Base-by-base conservation (phyloP, 345 rosid genomes). In the Ricinus communis region DNA sequence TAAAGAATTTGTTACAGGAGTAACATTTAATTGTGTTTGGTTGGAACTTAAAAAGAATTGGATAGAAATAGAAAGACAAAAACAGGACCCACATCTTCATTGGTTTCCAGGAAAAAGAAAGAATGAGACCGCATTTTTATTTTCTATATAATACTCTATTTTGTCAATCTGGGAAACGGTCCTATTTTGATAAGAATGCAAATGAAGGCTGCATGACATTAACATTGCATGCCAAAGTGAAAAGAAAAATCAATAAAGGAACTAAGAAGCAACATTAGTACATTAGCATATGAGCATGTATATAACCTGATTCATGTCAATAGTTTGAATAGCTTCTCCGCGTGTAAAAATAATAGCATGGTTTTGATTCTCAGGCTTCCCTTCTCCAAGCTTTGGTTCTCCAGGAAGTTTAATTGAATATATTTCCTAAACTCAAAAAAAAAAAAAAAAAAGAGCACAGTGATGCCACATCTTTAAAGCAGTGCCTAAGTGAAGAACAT, bases 291-390 rank as follows among this genome's bases (percentile, higher is more conserved):
- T 25, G 9, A 25, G 53, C 22, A 68, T 22, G 18, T 47, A 30
- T 62, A 8, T 69, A 62, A 94, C 98, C 98, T 94, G 98, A 79
- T 94, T 94, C 98, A 94, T 94, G 85, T 94, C 98, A 71, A 94
- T 94, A 54, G 98, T 92, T 78, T 94, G 98, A 75, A 94, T 85
- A 78, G 98, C 98, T 81, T 94, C 91, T 54, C 98, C 98, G 7
- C 98, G 97, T 51, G 98, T 94, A 81, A 94, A 94, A 69, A 94
- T 66, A 22, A 94, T 87, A 12, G 98, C 96, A 83, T 94, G 98
- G 71, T 94, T 94, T 85, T 94, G 98, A 79, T 94, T 94, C 80
- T 94, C 98, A 66, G 98, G 98, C 81, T 94, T 94, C 76, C 98
- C 98, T 83, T 94, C 98, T 56, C 98, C 98, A 77, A 94, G 96